Base-by-base conservation (phyloP, 257 asterid species). In the Orobanche coerulescens region DNA sequence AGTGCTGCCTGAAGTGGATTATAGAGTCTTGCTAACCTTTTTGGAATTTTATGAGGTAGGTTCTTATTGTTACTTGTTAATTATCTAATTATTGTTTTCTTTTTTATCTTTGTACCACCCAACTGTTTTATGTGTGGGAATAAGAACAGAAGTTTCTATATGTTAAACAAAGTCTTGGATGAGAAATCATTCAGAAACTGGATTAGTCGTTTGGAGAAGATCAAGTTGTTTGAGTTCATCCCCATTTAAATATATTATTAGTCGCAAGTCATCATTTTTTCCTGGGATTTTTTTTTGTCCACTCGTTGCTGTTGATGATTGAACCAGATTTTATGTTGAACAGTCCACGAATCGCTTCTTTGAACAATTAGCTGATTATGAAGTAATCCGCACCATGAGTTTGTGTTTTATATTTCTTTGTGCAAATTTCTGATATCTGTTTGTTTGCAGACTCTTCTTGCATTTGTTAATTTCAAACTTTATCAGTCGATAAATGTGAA, bases 1-100 rank as follows among this genome's bases (percentile, higher is more conserved):
- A 86, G 97, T 89, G 50, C 74, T 93, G 61, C 95, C 99, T 36
- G 96, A 84, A 44, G 99, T 93, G 54, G 99, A 93, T 76, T 93
- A 78, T 65, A 82, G 87, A 42, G 78, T 93, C 68, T 71, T 93
- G 90, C 78, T 86, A 74, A 89, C 99, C 8, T 93, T 93, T 71
- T 76, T 88, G 81, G 92, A 92, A 69, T 86, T 92, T 75, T 88
- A 92, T 33, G 98, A 86, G 96, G 98, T 79, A 18, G 28, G 78
- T 72, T 50, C 59, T 2, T 22, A 6, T n/a, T 30, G 4, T 8
- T 36, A 66, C 22, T 44, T 18, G 16, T 62, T 4, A 60, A 10
- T 33, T 4, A 12, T 34, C 12, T 64, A 13, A 14, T 53, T 64
- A 13, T n/a, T 16, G 13, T 25, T 43, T 22, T 54, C 0, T 30